Base-by-base conservation (phyloP, 139 green algal genomes). In the Tetradesmus obliquus region DNA sequence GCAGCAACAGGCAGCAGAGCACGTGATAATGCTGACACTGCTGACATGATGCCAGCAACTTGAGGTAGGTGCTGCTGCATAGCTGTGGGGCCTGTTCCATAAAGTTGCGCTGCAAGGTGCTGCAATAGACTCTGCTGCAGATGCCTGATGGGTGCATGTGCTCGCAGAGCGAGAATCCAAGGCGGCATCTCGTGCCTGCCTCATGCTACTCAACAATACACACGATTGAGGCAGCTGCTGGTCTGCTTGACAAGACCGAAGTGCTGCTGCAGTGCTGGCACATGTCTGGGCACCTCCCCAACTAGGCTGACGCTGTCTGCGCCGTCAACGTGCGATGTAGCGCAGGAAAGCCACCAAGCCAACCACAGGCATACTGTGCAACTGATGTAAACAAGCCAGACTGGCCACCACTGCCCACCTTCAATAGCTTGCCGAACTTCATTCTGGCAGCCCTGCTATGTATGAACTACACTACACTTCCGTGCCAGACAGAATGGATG, bases 401-500 rank as follows among this genome's bases (percentile, higher is more conserved):
- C 66, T 24, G 5, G 66, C 17, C 66, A 24, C 66, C 66, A 17
- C 66, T 76, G 66, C 66, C 17, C 66, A 76, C 66, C 72, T 96
- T 86, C 24, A 97, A 19, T 20, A 96, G 69, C 90, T 97, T 96
- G 12, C 92, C 94, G 74, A 96, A 96, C 86, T 96, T 96, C 95
- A 96, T 96, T 20, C 13, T 84, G 32, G 12, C 66, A 20, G 12
- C 3, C 66, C 66, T 24, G 15, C 66, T 76, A 76, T 17, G n/a
- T n/a, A 24, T 19, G 17, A 76, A 3, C 66, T 24, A 76, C 2
- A 76, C 17, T n/a, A 0, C 5, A 76, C 8, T n/a, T 1, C n/a
- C 2, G 66, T n/a, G 15, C 17, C 66, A 3, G n/a, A 5, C 15
- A 45, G 32, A 76, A 24, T 76, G 66, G 66, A 76, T 76, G 66